phyloP scores from a whole-genome alignment of 2,329 filamentous ascomycete species.

The Beauveria sp. region DNA sequence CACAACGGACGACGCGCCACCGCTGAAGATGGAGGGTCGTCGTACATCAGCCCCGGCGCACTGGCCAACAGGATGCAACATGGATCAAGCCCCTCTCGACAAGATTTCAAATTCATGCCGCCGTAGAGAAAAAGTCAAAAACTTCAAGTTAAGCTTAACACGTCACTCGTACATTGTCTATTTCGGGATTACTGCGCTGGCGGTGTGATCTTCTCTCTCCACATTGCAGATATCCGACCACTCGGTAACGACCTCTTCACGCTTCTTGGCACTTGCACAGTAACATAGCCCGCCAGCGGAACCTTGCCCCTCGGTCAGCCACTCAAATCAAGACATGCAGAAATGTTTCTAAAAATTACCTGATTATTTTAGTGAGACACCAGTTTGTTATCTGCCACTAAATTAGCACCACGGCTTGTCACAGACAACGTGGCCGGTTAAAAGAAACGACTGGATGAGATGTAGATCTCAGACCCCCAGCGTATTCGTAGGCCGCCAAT shows the following conservation, averaged over 20 bases:
- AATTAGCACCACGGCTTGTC: neutral
- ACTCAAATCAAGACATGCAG: neutral
- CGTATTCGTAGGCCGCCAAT: neutral
- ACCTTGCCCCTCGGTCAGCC: neutral
- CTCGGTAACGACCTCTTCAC: neutral
- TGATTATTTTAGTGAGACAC: neutral
- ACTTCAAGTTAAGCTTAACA: neutral
- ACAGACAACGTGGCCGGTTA: neutral
- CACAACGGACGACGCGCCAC: neutral
- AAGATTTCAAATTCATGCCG: neutral
- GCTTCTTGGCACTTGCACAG: neutral
- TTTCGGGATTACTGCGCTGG: neutral
- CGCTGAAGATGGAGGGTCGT: neutral
- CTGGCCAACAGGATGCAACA: neutral
- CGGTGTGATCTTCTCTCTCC: neutral
- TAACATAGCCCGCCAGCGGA: neutral
- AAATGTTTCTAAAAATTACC: conserved; percentile 4
- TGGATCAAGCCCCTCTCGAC: neutral
- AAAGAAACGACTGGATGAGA: neutral
- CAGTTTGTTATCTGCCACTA: neutral
- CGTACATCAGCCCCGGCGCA: neutral
- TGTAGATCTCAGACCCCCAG: neutral
- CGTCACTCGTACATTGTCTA: neutral
- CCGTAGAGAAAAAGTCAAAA: neutral
- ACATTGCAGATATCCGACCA: neutral